Evolutionary conservation across 768 basidiomycete species (phyloP).

Genomic region (Cyathus striatus): DNA sequence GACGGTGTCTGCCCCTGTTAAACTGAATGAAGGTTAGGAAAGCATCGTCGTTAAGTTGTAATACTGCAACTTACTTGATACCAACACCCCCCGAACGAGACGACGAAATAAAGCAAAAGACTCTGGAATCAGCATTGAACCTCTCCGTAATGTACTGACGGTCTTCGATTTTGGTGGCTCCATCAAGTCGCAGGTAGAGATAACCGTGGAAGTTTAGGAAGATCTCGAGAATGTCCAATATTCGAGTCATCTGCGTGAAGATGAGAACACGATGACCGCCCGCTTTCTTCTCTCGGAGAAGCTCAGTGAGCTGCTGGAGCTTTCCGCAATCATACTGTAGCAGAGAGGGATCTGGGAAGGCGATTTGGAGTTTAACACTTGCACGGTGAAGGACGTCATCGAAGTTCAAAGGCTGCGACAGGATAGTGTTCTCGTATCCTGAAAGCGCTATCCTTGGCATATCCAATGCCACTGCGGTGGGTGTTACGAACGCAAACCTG

Average conservation of each 20-base stretch:
- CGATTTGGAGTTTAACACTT: slow-evolving; percentile 84
- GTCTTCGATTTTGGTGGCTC: slow-evolving; percentile 93
- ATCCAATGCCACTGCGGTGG: slow-evolving; percentile 71
- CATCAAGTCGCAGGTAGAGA: slow-evolving; percentile 90
- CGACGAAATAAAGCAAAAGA: slow-evolving; percentile 88
- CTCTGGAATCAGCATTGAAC: slow-evolving; percentile 72
- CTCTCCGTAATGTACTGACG: slow-evolving; percentile 87
- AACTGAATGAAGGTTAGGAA: slow-evolving; percentile 32
- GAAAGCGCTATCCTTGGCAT: slow-evolving; percentile 59
- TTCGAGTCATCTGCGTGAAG: slow-evolving; percentile 95
- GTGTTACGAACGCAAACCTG: slow-evolving; percentile 77
- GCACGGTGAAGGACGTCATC: slow-evolving; percentile 67
- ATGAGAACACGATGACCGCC: slow-evolving; percentile 89
- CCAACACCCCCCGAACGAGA: slow-evolving; percentile 83
- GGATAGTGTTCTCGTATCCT: slow-evolving; percentile 25
- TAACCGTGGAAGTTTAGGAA: slow-evolving; percentile 93
- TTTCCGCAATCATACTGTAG: slow-evolving; percentile 97
- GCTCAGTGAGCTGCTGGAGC: slow-evolving; percentile 73
- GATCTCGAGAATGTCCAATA: slow-evolving; percentile 90
- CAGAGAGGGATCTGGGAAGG: slow-evolving; percentile 85
- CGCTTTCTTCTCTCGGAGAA: slow-evolving; percentile 80
- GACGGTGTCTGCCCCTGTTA: slow-evolving; percentile 91
- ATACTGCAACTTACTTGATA: slow-evolving; percentile 67
- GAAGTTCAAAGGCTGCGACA: slow-evolving; percentile 38
- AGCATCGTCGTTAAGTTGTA: slow-evolving; percentile 10